Evolutionary conservation across 1,284 basidiomycete genomes (phyloP).

Genomic region (Blastosporella zonata): DNA sequence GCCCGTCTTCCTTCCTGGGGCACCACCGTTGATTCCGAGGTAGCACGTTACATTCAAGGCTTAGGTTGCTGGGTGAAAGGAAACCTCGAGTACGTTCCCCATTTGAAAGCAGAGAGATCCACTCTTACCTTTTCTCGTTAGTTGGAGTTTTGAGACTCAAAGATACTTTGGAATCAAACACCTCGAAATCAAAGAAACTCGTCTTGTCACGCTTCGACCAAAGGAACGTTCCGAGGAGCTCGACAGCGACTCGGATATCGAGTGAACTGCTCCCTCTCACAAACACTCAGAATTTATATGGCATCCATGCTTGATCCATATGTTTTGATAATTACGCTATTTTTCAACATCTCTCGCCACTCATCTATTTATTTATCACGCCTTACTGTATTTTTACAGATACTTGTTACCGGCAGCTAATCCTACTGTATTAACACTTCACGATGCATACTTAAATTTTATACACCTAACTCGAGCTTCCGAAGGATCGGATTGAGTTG

Average conservation of each 20-base stretch:
- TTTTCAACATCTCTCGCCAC: constrained; percentile 5
- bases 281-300: constrained; percentile 1
- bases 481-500: constrained; percentile 13
- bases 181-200: constrained; percentile 44
- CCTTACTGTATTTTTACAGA: constrained; percentile 13
- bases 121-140: constrained; percentile 26
- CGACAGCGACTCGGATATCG: constrained; percentile 35
- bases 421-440: constrained; percentile 10
- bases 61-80: constrained; percentile 50
- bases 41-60: constrained; percentile 44
- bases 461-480: constrained; percentile 11
- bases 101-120: constrained; percentile 8
- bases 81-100: constrained; percentile 40
- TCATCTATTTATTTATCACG: neutral
- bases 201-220: constrained; percentile 40
- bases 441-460: constrained; percentile 2
- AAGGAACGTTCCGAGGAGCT: constrained; percentile 31
- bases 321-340: neutral
- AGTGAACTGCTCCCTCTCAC: constrained; percentile 23
- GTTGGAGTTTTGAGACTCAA: constrained; percentile 58
- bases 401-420: constrained; percentile 3
- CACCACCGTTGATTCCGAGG: constrained; percentile 42
- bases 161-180: constrained; percentile 54
- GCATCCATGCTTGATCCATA: constrained; percentile 1
- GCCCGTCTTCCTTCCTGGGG: constrained; percentile 48